A percentile compares a stretch with the other conserved stretches of the same genome.
phyloP scores from a whole-genome alignment of 176 grass and related monocot species.

The Musa troglodytarum region DNA sequence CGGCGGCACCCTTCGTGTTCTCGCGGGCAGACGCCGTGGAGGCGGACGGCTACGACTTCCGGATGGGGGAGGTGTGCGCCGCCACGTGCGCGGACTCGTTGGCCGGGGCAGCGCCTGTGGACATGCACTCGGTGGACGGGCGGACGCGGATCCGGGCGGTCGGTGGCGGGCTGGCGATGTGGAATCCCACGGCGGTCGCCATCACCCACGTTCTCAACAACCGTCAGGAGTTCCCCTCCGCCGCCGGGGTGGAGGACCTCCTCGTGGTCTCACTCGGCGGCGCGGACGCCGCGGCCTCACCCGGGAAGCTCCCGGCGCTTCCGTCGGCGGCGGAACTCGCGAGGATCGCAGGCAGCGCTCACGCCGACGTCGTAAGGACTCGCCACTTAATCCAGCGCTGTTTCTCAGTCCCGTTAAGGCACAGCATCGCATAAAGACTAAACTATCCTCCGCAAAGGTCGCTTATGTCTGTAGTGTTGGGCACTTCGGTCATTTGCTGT shows the following conservation, averaged over 20 bases:
- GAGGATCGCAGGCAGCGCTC: constrained; percentile 50
- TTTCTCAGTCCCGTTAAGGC: background rate
- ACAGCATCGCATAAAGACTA: constrained; percentile 1
- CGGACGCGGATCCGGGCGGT: constrained; percentile 35
- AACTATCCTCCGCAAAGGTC: background rate
- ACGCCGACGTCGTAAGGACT: constrained; percentile 57
- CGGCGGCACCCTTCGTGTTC: constrained; percentile 65
- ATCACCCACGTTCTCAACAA: constrained; percentile 76
- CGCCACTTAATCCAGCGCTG: background rate
- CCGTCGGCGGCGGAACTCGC: constrained; percentile 32
- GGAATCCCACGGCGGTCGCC: constrained; percentile 51
- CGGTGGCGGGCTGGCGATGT: constrained; percentile 14
- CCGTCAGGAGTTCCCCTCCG: constrained; percentile 69
- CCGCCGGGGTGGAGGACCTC: constrained; percentile 42
- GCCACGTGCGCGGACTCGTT: constrained; percentile 25
- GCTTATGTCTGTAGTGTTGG: no score
- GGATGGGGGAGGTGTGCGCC: constrained; percentile 58
- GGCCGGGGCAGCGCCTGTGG: constrained; percentile 9
- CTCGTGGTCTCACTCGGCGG: constrained; percentile 61
- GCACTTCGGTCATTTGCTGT: no score
- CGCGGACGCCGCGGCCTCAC: background rate
- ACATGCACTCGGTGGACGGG: constrained; percentile 49
- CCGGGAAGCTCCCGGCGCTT: background rate
- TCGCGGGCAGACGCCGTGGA: constrained; percentile 88
- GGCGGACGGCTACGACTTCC: constrained; percentile 79